Evolutionary conservation across 2,329 filamentous ascomycete species (phyloP).

Genomic region (Talaromyces piceae): DNA sequence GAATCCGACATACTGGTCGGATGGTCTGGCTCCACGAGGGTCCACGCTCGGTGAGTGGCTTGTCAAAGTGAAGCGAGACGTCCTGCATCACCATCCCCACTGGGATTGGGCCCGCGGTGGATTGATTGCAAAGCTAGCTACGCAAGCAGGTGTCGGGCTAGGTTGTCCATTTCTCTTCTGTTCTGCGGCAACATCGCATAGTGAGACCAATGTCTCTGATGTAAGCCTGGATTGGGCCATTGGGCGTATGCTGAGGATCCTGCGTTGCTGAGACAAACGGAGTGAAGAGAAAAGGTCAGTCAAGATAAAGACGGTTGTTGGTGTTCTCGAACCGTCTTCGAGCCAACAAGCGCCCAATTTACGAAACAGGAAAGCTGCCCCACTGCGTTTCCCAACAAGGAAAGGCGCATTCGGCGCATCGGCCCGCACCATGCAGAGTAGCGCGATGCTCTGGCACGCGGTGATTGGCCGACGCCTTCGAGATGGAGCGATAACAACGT

Average conservation of each 20-base stretch:
- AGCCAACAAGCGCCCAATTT: no score
- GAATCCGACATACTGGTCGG: constrained; percentile 10
- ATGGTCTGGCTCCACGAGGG: constrained; percentile 7
- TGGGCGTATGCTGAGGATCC: no score
- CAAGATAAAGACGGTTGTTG: background rate
- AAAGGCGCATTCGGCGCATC: constrained; percentile 8
- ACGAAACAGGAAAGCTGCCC: background rate
- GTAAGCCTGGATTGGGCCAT: no score
- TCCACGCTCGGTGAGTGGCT: constrained; percentile 2
- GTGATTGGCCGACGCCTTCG: constrained; percentile 7
- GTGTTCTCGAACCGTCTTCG: background rate
- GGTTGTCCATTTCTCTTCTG: no score
- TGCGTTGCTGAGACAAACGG: no score
- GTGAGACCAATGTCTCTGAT: no score
- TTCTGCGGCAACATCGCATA: no score
- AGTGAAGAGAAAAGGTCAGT: no score
- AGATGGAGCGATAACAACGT: background rate
- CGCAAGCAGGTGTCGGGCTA: no score
- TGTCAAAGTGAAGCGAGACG: constrained; percentile 14
- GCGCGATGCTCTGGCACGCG: constrained; percentile 10
- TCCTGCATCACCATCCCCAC: constrained; percentile 11
- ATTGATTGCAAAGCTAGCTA: constrained; percentile 2
- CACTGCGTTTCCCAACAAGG: background rate
- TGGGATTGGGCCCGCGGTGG: background rate
- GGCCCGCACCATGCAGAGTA: constrained; percentile 10